These are phyloP conservation scores for Eleusine coracana DNA, from an alignment of 176 grass and related monocot genomes.

Conservation along the genomic window DNA sequence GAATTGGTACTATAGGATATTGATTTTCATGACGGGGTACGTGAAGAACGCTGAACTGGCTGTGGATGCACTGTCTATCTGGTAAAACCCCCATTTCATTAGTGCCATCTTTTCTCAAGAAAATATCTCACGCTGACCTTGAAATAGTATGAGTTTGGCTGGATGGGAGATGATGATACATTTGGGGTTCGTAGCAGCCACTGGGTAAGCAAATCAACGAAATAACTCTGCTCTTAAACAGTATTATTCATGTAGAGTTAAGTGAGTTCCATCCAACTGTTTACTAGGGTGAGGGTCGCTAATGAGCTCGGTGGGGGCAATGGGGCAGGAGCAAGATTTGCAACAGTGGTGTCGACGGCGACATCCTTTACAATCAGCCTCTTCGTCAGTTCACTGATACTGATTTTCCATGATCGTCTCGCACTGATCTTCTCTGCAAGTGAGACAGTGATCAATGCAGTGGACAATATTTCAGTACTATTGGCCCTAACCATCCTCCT, in stretches of 20 bases:
- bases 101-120: neutral
- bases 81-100: slow-evolving; percentile 27
- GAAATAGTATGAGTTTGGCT: slow-evolving; percentile 42
- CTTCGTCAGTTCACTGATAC: slow-evolving; percentile 15
- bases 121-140: neutral
- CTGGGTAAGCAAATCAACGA: slow-evolving; percentile 50
- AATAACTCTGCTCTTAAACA: neutral
- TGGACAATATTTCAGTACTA: slow-evolving; percentile 37
- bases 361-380: slow-evolving; percentile 40
- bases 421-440: slow-evolving; percentile 29
- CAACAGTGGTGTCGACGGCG: slow-evolving; percentile 28
- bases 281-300: slow-evolving; percentile 43
- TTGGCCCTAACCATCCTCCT: slow-evolving; percentile 44
- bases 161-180: slow-evolving; percentile 78
- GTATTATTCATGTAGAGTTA: neutral
- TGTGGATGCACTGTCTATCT: slow-evolving; percentile 66
- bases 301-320: slow-evolving; percentile 49
- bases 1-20: slow-evolving; percentile 62
- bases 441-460: slow-evolving; percentile 14
- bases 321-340: slow-evolving; percentile 41
- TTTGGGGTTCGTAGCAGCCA: slow-evolving; percentile 66
- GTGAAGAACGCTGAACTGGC: slow-evolving; percentile 61
- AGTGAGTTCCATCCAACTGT: no score
- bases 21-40: slow-evolving; percentile 61
- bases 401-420: slow-evolving; percentile 39